Evolutionary conservation across 768 basidiomycete species (phyloP), one percentile per base, ranked within the genome.

Genomic region (Agrocybe pediades): DNA sequence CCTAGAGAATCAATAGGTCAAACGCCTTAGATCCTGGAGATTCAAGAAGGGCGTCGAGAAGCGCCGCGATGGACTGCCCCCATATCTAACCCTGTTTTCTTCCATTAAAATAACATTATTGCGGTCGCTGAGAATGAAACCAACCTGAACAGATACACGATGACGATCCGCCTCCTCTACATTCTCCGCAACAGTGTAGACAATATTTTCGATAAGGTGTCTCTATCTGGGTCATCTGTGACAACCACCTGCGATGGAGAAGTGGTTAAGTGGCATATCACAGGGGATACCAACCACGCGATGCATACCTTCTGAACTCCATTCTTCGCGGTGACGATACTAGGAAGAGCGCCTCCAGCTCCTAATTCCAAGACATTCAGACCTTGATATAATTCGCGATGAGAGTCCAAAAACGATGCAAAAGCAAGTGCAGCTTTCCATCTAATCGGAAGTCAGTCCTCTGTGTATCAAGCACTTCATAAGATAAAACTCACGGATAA

Each of bases 321-420:
- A 53, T 85, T 86, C 36, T 86, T 80, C 0, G 79, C 83, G 0
- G 87, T 75, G 2, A 95, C 81, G 6, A 99, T 76, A 3, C 90
- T 85, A 0, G 97, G 97, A 6, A 98, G 74, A 2, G 87, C 96
- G 1, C 92, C 95, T 0, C 95, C 97, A 0, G 97, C 97, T 0
- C 97, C 97, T 0, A 98, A 82, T 67, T 99, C 97, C 1, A 98
- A 75, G 0, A 98, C 84, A 21, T 62, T 68, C 7, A 60, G 58
- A 44, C 66, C 69, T 29, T 69, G 74, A 41, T 82, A 85, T 0
- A 87, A 59, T 1, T 75, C 67, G 0, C 63, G 62, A 49, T 86
- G 76, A 9, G 70, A 66, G 55, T 91, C 88, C 1, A 92, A 74
- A 64, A 85, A 90, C 0, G 82, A 75, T 11, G 90, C 88, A 45